Evolutionary conservation across 768 basidiomycete species (phyloP), one percentile per base, ranked within the genome.

Genomic region (Guyanaporus albipodus): DNA sequence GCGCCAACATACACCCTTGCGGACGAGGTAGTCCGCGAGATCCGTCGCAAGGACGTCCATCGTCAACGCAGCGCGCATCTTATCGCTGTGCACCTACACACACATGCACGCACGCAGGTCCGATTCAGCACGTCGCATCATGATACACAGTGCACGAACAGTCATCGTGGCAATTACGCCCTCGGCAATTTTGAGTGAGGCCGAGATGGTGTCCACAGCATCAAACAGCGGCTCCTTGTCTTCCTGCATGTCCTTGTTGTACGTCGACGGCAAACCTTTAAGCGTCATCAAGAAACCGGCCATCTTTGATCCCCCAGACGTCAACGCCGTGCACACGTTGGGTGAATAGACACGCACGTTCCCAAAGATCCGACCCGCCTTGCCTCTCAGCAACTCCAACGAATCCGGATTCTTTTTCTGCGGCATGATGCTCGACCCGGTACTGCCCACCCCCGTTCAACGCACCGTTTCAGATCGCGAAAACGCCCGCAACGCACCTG

Each of bases 381-480:
- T 99, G 57, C 96, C 96, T 47, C 96, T 83, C 48, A 99, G 74
- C 18, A 99, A 75, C 67, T 99, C 96, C 44, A 96, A 73, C 9
- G 95, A 97, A 66, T 98, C 96, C 0, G 94, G 91, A 62, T 97
- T 97, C 72, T 98, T 99, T 73, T 99, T 98, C 64, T 98, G 96
- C 6, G 96, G 96, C 96, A 99, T 99, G 64, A 99, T 97, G 56
- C 94, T 97, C 32, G 94, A 97, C 7, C 96, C 96, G 35, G 96
- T 99, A 63, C 93, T 97, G 54, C 8, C 32, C 21, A 2, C 7
- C 6, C n/a, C 28, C 17, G 38, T 47, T 33, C 48, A 40, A 38
- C 4, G 4, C n/a, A 3, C 21, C n/a, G n/a, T n/a, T n/a, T n/a
- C n/a, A n/a, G n/a, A n/a, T 10, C 14, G 15, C 6, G n/a, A 24